Evolutionary conservation across 768 basidiomycete species (phyloP), one percentile per base, ranked within the genome.

Genomic region (Paxillus involutus): DNA sequence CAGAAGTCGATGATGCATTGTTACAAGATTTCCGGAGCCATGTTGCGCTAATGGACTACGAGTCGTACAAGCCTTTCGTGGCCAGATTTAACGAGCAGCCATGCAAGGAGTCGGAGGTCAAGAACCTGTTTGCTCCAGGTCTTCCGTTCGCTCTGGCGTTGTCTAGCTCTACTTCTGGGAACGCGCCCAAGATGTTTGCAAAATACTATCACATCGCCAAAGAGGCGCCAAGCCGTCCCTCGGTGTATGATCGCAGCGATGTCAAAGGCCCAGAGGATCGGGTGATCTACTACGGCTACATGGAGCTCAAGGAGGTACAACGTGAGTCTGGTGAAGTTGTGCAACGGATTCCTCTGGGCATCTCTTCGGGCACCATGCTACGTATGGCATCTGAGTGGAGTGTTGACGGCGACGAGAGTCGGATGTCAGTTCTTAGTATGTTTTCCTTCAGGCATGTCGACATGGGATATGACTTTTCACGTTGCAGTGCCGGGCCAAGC

Each of bases 41-140:
- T 40, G 49, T 56, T n/a, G 53, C 57, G 6, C 47, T 58, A 1
- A 49, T 55, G 12, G 7, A 42, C 11, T 64, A 64, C 24, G 63
- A 56, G 5, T 35, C 46, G 7, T 64, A 64, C 29, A 45, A 51
- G 29, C 60, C 60, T 0, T 64, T 58, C 19, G 13, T 56, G 1
- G 39, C 42, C 3, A 64, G 51, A 21, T 64, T 64, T 32, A 26
- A 59, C 12, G 44, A 3, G 13, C 29, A 13, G 3, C 63, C 59
- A 21, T 64, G 63, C 56, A 65, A 52, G 32, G 55, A 64, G 29
- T 44, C 42, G 21, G 55, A 64, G 4, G 56, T 64, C 44, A 11
- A 11, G n/a, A 29, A 64, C 33, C 45, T 64, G 49, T 49, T 64
- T 50, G 44, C 63, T 10, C 63, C 63, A 2, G 63, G 63, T 16